Percentiles rank a stretch among this genome's conserved stretches.
Evolutionary conservation across 495 filamentous ascomycete genomes (phyloP).

Genomic region (Tirmania nivea): DNA sequence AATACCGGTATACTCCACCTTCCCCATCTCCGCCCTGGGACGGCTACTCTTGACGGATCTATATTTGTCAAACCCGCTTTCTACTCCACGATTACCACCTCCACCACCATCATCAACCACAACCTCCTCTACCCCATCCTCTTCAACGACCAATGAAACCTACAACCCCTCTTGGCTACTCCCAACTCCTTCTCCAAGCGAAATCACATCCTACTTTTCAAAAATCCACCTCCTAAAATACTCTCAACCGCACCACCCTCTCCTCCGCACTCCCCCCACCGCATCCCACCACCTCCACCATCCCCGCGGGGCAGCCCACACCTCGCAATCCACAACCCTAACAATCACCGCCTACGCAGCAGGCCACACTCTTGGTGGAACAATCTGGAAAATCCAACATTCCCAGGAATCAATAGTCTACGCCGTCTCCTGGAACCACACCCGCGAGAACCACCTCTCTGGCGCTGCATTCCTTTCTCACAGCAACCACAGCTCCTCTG

Average conservation of each 20-base stretch:
- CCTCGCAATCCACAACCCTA: slow-evolving; percentile 32
- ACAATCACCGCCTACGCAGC: slow-evolving; percentile 94
- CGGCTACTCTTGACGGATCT: slow-evolving; percentile 79
- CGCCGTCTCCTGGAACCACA: slow-evolving; percentile 94
- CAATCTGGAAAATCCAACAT: slow-evolving; percentile 98
- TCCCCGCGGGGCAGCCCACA: slow-evolving; percentile 46
- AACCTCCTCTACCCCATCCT: slow-evolving; percentile 28
- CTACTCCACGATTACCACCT: slow-evolving; percentile 36
- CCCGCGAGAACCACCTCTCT: slow-evolving; percentile 72
- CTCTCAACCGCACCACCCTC: slow-evolving; percentile 72
- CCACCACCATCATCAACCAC: slow-evolving; percentile 30
- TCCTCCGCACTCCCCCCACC: slow-evolving; percentile 31
- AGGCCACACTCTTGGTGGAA: slow-evolving; percentile 84
- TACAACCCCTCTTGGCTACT: slow-evolving; percentile 52
- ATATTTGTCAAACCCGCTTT: slow-evolving; percentile 66
- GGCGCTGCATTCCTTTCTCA: slow-evolving; percentile 80
- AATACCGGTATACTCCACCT: slow-evolving; percentile 91
- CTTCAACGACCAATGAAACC: slow-evolving; percentile 51
- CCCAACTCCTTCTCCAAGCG: slow-evolving; percentile 54
- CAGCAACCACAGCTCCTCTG: slow-evolving; percentile 21
- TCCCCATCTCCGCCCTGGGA: slow-evolving; percentile 77
- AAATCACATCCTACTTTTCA: slow-evolving; percentile 80
- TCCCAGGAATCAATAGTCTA: slow-evolving; percentile 94
- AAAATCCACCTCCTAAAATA: slow-evolving; percentile 91
- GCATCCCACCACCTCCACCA: slow-evolving; percentile 93